Percentiles rank a stretch among this genome's conserved stretches.
These are phyloP conservation scores for Nakazawaea siamensis DNA, from an alignment of 805 yeast species.

Conservation along the genomic window DNA sequence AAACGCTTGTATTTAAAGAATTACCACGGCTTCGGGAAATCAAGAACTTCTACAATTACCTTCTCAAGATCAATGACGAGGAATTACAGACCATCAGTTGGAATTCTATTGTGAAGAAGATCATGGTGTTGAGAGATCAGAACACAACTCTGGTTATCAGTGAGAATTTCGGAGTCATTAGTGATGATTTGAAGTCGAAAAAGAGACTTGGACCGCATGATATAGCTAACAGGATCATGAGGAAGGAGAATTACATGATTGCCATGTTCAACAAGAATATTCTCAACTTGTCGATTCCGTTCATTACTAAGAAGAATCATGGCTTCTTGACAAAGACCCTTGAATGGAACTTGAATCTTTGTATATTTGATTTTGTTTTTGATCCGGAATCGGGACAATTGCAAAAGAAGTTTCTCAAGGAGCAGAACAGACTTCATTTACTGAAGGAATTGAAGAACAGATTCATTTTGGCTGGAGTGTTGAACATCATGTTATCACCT, in stretches of 20 bases:
- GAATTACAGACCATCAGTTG: conserved; percentile 92
- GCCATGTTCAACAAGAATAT: conserved; percentile 79
- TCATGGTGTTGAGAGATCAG: conserved; percentile 69
- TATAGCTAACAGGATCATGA: conserved; percentile 91
- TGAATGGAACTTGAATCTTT: conserved; percentile 90
- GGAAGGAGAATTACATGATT: conserved; percentile 89
- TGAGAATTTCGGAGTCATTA: conserved; percentile 18
- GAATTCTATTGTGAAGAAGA: conserved; percentile 73
- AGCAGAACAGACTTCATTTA: conserved; percentile 55
- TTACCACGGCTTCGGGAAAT: conserved; percentile 65
- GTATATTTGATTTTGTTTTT: conserved; percentile 81
- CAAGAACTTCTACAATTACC: conserved; percentile 63
- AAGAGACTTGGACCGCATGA: conserved; percentile 83
- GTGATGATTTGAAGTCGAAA: conserved; percentile 58
- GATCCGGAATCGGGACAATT: conserved; percentile 73
- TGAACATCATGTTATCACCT: conserved; percentile 80
- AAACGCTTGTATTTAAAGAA: conserved; percentile 48
- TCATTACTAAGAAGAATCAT: conserved; percentile 23
- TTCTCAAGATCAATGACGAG: conserved; percentile 64
- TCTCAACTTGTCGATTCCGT: conserved; percentile 54
- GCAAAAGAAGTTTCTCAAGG: conserved; percentile 61
- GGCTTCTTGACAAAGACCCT: conserved; percentile 67
- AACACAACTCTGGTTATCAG: conserved; percentile 75
- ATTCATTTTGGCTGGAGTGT: conserved; percentile 79
- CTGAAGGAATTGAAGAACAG: conserved; percentile 67